Conservation (phyloP, 140 eudicot genomes). For the Cichorium intybus region DNA sequence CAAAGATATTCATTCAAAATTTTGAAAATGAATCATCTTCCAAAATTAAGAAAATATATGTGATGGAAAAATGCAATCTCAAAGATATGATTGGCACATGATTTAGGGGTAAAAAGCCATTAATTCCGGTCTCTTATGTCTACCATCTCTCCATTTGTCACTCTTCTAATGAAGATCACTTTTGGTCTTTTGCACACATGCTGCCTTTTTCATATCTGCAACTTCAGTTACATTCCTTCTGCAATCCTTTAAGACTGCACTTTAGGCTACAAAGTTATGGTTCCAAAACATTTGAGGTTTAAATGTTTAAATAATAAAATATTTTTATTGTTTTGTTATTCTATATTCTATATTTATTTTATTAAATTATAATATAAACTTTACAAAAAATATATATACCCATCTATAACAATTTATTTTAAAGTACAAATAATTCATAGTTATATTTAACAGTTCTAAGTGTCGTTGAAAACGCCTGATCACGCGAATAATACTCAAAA, state of each 20-base stretch:
- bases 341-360: neutral
- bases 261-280: neutral
- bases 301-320: neutral
- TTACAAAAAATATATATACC: neutral
- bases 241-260: neutral
- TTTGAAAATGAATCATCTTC: neutral
- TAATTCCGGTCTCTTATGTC: constrained; percentile 30
- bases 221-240: constrained; percentile 7
- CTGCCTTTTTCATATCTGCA: constrained; percentile 6
- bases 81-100: constrained; percentile 17
- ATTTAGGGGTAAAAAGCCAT: constrained; percentile 37
- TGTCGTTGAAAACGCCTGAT: neutral
- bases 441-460: neutral
- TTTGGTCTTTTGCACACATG: constrained; percentile 16
- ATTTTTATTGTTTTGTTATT: neutral
- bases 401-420: neutral
- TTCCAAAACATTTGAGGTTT: neutral
- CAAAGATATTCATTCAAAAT: neutral
- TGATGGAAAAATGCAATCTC: neutral
- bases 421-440: neutral
- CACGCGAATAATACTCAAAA: neutral
- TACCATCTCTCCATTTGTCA: constrained; percentile 31
- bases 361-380: neutral
- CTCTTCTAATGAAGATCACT: constrained; percentile 14
- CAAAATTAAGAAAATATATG: neutral